These are phyloP conservation scores for Nitzschia sp. DNA, from an alignment of 108 stramenopile genomes.

Conservation along the genomic window DNA sequence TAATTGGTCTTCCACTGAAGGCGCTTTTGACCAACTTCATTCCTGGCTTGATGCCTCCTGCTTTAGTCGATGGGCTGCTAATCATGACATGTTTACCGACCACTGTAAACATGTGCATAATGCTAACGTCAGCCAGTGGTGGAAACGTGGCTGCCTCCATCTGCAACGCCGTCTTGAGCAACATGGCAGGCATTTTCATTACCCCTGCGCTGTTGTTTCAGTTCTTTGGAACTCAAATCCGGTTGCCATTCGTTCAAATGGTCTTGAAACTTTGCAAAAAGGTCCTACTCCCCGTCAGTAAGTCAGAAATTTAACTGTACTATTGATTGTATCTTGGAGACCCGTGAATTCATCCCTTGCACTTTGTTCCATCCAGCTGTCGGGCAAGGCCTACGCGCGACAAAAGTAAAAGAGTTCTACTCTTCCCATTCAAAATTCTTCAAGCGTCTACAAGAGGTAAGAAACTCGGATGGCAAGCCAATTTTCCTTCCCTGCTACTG, in stretches of 20 bases:
- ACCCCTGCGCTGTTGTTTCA: constrained; percentile 81
- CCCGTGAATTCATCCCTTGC: too few species aligned
- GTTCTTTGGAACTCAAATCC: constrained; percentile 74
- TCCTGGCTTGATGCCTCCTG: constrained; percentile 53
- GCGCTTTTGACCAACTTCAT: constrained; percentile 26
- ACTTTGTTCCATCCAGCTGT: constrained; percentile 45
- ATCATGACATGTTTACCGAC: constrained; percentile 87
- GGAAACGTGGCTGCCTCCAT: constrained; percentile 87
- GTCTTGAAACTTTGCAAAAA: constrained; percentile 76
- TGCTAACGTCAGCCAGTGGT: constrained; percentile 74
- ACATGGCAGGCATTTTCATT: constrained; percentile 84
- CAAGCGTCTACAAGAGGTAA: constrained; percentile 81
- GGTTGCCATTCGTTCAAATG: constrained; percentile 76
- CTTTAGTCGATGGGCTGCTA: constrained; percentile 72
- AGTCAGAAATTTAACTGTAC: too few species aligned
- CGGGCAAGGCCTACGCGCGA: constrained; percentile 74
- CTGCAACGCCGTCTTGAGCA: constrained; percentile 90
- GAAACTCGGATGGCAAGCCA: not conserved
- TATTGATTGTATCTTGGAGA: not conserved
- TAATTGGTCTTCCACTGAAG: constrained; percentile 72
- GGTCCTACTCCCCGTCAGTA: constrained; percentile 74
- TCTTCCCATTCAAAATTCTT: constrained; percentile 54
- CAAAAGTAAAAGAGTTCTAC: constrained; percentile 56
- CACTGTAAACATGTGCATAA: constrained; percentile 93
- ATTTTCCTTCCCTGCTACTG: not conserved